phyloP scores from a whole-genome alignment of 164 flowering plant species.

The Macadamia integrifolia region DNA sequence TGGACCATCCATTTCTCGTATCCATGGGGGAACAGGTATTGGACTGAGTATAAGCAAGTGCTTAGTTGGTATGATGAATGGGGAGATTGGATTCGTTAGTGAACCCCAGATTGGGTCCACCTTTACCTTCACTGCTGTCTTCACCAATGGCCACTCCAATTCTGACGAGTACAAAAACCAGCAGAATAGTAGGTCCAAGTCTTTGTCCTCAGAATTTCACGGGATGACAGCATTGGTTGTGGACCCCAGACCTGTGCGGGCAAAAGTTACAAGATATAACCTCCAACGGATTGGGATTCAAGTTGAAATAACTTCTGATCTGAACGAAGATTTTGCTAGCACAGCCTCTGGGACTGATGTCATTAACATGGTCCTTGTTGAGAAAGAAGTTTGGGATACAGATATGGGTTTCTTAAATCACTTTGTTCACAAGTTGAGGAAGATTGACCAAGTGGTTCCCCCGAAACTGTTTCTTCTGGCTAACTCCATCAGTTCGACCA shows the following conservation, averaged over 20 bases:
- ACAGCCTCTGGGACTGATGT: slow-evolving; percentile 21
- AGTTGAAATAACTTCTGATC: slow-evolving; percentile 45
- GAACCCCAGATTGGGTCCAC: slow-evolving; percentile 73
- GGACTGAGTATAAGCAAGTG: slow-evolving; percentile 96
- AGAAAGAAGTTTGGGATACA: slow-evolving; percentile 71
- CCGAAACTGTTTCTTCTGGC: slow-evolving; percentile 65
- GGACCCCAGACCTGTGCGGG: slow-evolving; percentile 62
- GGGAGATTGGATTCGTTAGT: slow-evolving; percentile 91
- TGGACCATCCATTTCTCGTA: slow-evolving; percentile 75
- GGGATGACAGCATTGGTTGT: slow-evolving; percentile 74
- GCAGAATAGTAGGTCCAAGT: slow-evolving; percentile 30
- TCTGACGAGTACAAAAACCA: slow-evolving; percentile 35
- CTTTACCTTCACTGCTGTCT: slow-evolving; percentile 82
- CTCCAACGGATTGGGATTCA: slow-evolving; percentile 78
- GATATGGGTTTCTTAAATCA: slow-evolving; percentile 23
- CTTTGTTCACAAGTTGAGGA: slow-evolving; percentile 30
- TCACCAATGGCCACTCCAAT: slow-evolving; percentile 35
- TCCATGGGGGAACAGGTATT: slow-evolving; percentile 92
- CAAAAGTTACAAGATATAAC: slow-evolving; percentile 74
- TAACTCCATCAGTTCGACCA: slow-evolving; percentile 35
- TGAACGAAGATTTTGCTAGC: slow-evolving; percentile 31
- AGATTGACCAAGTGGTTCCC: slow-evolving; percentile 17
- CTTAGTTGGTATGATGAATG: slow-evolving; percentile 85
- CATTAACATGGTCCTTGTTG: slow-evolving; percentile 58
- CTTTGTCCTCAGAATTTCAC: slow-evolving; percentile 46